Percentiles rank a stretch among this genome's conserved stretches.
Evolutionary conservation across 164 flowering plant genomes (phyloP).

Genomic region (Kalanchoe fedtschenkoi): DNA sequence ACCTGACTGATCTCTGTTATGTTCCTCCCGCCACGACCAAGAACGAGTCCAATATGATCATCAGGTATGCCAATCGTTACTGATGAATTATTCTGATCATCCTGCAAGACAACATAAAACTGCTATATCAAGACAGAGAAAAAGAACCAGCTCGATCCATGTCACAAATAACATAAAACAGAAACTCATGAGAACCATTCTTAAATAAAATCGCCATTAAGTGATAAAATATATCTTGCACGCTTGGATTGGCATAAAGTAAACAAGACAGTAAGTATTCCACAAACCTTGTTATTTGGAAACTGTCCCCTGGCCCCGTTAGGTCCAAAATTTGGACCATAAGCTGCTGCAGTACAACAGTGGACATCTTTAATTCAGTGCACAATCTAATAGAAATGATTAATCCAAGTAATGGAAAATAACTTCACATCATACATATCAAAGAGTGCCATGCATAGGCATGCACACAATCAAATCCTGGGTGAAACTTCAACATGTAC

Average conservation of each 20-base stretch:
- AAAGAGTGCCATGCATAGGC: background rate
- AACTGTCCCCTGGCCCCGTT: slow-evolving; percentile 49
- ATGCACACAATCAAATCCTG: background rate
- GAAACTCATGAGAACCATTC: background rate
- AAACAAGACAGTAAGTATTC: slow-evolving; percentile 4
- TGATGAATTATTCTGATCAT: slow-evolving; percentile 56
- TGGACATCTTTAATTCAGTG: background rate
- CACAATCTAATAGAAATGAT: background rate
- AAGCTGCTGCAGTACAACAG: slow-evolving; percentile 42
- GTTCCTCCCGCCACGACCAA: slow-evolving; percentile 93
- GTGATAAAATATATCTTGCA: background rate
- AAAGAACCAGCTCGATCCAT: background rate
- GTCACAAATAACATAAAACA: background rate
- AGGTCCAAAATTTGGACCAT: slow-evolving; percentile 48
- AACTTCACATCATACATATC: background rate
- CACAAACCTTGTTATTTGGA: slow-evolving; percentile 61
- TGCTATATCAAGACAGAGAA: background rate
- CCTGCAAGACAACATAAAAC: slow-evolving; percentile 39
- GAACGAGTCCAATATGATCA: slow-evolving; percentile 84
- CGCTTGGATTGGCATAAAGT: background rate
- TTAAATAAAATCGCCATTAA: background rate
- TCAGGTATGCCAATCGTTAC: slow-evolving; percentile 85
- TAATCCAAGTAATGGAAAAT: background rate
- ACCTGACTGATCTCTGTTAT: slow-evolving; percentile 90
- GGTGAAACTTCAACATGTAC: too few species aligned